Conservation (phyloP, 306 rosid genomes). For the Casuarina glauca region DNA sequence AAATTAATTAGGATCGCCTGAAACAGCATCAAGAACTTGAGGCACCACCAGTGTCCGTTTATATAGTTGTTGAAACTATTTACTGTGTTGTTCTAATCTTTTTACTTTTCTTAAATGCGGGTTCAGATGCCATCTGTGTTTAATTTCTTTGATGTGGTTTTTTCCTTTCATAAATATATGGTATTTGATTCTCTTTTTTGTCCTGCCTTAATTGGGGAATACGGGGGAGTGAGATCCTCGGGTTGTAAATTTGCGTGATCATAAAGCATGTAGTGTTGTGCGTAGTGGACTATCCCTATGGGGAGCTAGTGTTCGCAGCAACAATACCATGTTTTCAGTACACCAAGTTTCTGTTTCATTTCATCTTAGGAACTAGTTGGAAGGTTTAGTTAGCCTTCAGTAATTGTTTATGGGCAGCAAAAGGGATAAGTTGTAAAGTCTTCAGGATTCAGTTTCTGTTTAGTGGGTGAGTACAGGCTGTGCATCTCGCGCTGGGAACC, state of each 20-base stretch:
- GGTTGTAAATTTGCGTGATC: background rate
- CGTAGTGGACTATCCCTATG: too few relatives aligned
- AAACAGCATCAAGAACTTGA: conserved; percentile 51
- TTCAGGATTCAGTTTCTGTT: too few relatives aligned
- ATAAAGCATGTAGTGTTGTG: background rate
- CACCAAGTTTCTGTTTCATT: too few relatives aligned
- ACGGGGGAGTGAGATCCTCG: background rate
- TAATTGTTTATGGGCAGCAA: too few relatives aligned
- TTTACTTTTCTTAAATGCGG: conserved; percentile 36
- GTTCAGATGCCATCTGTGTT: conserved; percentile 25
- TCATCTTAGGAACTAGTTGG: too few relatives aligned
- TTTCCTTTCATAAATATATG: background rate
- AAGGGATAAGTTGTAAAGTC: too few relatives aligned
- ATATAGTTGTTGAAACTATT: conserved; percentile 68
- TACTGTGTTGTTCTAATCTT: conserved; percentile 25
- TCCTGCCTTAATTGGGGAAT: background rate
- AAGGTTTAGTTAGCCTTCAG: too few relatives aligned
- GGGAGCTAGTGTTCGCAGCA: too few relatives aligned
- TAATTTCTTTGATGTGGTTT: background rate
- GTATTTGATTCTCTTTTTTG: conserved; percentile 4
- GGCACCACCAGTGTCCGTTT: conserved; percentile 48
- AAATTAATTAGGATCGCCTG: conserved; percentile 88
- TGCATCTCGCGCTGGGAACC: too few relatives aligned
- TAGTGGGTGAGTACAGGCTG: too few relatives aligned
- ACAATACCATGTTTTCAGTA: too few relatives aligned